Percentiles rank a stretch among this genome's conserved stretches.
These are phyloP conservation scores for Physcomitrium patens DNA, from an alignment of 225 moss, liverwort and hornwort genomes.

Conservation along the genomic window DNA sequence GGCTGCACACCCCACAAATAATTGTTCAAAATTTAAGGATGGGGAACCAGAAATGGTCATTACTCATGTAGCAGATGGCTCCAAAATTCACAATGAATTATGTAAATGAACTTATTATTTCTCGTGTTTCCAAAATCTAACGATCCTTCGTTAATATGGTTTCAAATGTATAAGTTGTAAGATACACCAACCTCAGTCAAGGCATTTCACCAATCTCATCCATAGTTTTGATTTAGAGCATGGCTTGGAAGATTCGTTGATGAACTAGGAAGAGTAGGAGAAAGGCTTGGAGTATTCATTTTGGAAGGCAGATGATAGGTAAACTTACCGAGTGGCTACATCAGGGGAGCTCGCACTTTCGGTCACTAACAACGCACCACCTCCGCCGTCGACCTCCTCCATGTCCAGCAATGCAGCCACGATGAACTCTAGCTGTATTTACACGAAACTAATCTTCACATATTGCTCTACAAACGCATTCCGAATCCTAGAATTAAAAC, in stretches of 20 bases:
- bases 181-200: background rate
- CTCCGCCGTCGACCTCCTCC: slow-evolving; percentile 90
- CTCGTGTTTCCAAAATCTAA: background rate
- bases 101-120: background rate
- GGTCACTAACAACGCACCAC: slow-evolving; percentile 80
- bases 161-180: background rate
- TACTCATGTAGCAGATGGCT: background rate
- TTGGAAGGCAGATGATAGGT: background rate
- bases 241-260: background rate
- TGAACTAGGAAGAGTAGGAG: background rate
- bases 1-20: slow-evolving; percentile 47
- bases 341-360: slow-evolving; percentile 93
- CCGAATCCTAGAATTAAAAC: background rate
- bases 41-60: background rate
- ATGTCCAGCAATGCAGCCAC: slow-evolving; percentile 92
- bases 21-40: background rate
- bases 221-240: background rate
- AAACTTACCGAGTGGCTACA: slow-evolving; percentile 78
- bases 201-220: background rate
- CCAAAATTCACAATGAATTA: background rate
- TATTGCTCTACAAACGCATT: slow-evolving; percentile 16
- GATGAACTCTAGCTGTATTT: slow-evolving; percentile 75
- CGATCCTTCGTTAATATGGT: background rate
- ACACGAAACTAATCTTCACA: slow-evolving; percentile 7
- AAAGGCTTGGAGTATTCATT: background rate